A percentile compares a stretch with the other conserved stretches of the same genome.
phyloP scores from a whole-genome alignment of 78 protist genomes.

The Dictyostelium purpureum region DNA sequence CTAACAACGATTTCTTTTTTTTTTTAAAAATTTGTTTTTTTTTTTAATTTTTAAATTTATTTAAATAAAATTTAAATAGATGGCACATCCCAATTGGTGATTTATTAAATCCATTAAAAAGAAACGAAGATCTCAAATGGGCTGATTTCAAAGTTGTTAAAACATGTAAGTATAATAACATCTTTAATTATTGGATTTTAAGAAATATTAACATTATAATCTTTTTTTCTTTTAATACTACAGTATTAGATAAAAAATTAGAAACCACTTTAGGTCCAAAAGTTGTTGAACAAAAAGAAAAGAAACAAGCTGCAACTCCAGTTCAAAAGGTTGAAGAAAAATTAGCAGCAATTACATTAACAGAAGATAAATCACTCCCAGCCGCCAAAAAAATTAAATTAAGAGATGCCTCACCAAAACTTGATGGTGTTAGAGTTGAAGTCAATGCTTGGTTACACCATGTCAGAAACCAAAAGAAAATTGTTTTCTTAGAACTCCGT shows the following conservation, averaged over 20 bases:
- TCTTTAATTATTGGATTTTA: no score
- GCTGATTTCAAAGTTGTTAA: slow-evolving; percentile 69
- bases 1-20: not conserved
- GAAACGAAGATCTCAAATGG: slow-evolving; percentile 56
- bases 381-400: slow-evolving; percentile 70
- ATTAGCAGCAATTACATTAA: slow-evolving; percentile 25
- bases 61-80: not conserved
- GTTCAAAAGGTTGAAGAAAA: not conserved
- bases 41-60: not conserved
- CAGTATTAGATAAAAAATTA: slow-evolving; percentile 28
- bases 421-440: slow-evolving; percentile 78
- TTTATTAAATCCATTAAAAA: slow-evolving; percentile 60
- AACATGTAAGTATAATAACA: no score
- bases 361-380: slow-evolving; percentile 46
- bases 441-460: slow-evolving; percentile 94
- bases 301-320: not conserved
- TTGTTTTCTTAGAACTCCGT: slow-evolving; percentile 92
- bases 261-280: slow-evolving; percentile 49
- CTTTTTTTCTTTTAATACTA: no score
- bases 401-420: slow-evolving; percentile 54
- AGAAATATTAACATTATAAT: no score
- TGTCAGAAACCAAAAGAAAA: slow-evolving; percentile 81
- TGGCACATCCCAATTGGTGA: slow-evolving; percentile 77
- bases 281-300: slow-evolving; percentile 5
- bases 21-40: not conserved